A percentile compares a stretch with the other conserved stretches of the same genome.
These are phyloP conservation scores for Miamiensis avidus DNA, from an alignment of 169 alveolate species.

Conservation along the genomic window DNA sequence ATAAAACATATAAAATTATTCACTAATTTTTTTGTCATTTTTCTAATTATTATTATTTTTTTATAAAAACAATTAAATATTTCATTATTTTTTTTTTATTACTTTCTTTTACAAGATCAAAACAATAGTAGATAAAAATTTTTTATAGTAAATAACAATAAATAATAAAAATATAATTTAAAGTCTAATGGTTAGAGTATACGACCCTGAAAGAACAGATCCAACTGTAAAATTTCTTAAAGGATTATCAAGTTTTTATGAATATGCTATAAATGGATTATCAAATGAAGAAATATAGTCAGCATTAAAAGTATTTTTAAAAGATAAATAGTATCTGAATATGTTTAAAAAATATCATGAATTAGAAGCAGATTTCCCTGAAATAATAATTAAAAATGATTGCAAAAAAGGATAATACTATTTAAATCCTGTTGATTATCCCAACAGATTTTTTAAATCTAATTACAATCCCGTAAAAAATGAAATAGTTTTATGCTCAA, in stretches of 20 bases:
- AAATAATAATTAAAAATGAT: constrained; percentile 10
- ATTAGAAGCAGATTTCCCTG: constrained; percentile 16
- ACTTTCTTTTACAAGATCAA: no score
- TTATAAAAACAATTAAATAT: no score
- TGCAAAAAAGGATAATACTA: constrained; percentile 8
- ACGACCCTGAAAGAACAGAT: constrained; percentile 28
- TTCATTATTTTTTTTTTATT: no score
- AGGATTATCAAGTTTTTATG: not conserved
- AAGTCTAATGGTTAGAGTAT: constrained; percentile 9
- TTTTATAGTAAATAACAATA: no score
- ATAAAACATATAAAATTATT: no score
- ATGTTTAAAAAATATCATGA: constrained; percentile 6
- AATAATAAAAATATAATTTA: no score
- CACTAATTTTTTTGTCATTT: no score
- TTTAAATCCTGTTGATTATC: constrained; percentile 1
- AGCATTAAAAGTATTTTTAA: constrained; percentile 4
- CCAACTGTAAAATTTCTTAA: constrained; percentile 1
- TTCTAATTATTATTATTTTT: no score
- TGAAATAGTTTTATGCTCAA: constrained; percentile 10
- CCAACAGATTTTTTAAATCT: constrained; percentile 4
- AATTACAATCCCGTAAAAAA: constrained; percentile 3
- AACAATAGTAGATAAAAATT: no score
- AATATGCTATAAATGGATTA: not conserved
- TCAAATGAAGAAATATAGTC: constrained; percentile 5
- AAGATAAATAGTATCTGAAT: not conserved